These are phyloP conservation scores for Chaetomium sp. DNA, from an alignment of 2,329 filamentous ascomycete genomes.

Conservation along the genomic window DNA sequence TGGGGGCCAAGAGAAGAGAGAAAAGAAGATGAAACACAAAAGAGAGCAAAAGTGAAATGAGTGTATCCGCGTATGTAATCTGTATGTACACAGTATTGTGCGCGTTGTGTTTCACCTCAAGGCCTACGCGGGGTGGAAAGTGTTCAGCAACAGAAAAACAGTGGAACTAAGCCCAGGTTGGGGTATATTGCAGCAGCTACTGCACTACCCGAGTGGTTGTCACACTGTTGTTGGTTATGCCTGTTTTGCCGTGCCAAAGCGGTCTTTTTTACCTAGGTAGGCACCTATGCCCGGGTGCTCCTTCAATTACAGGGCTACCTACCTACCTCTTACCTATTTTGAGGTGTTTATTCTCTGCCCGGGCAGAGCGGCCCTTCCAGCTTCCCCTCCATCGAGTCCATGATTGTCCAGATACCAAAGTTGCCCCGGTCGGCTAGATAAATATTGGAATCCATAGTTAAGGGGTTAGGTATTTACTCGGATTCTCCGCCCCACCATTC, in stretches of 20 bases:
- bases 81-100: too few species aligned
- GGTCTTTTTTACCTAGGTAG: not conserved
- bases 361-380: too few species aligned
- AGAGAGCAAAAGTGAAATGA: constrained; percentile 13
- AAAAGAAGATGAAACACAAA: not conserved
- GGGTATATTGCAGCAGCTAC: constrained; percentile 31
- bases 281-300: not conserved
- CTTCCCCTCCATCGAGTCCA: too few species aligned
- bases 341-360: not conserved
- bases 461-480: not conserved
- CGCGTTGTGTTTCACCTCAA: constrained; percentile 11
- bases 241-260: constrained; percentile 17
- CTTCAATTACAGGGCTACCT: not conserved
- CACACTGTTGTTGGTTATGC: constrained; percentile 19
- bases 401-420: not conserved
- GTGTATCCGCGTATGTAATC: not conserved
- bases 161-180: constrained; percentile 32
- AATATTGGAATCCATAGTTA: not conserved
- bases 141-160: constrained; percentile 23
- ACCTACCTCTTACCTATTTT: not conserved
- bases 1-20: not conserved
- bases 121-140: constrained; percentile 25
- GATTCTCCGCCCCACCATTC: not conserved
- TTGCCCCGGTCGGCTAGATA: not conserved
- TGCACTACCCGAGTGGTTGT: constrained; percentile 22